Conservation (phyloP, 306 rosid genomes). For the Morella rubra region DNA sequence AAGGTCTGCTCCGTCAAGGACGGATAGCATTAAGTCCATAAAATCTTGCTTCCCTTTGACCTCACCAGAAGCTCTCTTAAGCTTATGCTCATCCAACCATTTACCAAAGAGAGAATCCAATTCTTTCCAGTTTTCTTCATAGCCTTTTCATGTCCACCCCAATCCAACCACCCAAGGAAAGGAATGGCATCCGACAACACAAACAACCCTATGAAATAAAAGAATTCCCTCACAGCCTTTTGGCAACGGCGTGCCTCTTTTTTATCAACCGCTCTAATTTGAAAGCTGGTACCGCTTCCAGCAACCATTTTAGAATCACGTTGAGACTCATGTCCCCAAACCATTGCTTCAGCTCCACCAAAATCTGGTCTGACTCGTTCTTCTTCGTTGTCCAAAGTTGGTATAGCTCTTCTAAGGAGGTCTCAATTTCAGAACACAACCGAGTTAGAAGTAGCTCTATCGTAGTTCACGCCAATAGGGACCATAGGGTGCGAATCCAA, state of each 20-base stretch:
- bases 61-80: neutral
- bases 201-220: conserved; percentile 25
- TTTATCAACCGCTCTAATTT: neutral
- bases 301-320: conserved; percentile 6
- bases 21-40: conserved; percentile 35
- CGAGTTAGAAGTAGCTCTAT: conserved; percentile 32
- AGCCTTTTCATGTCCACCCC: conserved; percentile 49
- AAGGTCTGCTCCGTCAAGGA: conserved; percentile 11
- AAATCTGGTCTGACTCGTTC: neutral
- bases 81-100: conserved; percentile 55
- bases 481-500: too few species aligned
- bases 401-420: conserved; percentile 16
- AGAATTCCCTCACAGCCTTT: conserved; percentile 27
- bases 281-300: neutral
- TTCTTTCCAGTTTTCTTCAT: conserved; percentile 34
- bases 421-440: conserved; percentile 26
- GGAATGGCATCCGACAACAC: conserved; percentile 48
- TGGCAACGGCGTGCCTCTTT: neutral
- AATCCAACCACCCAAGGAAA: conserved; percentile 44
- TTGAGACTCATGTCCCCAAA: conserved; percentile 19
- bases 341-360: conserved; percentile 33
- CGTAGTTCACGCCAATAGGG: too few species aligned
- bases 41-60: conserved; percentile 31
- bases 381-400: conserved; percentile 6
- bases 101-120: conserved; percentile 26